Evolutionary conservation across 2,329 filamentous ascomycete species (phyloP).

Genomic region (Xylaria sp.): DNA sequence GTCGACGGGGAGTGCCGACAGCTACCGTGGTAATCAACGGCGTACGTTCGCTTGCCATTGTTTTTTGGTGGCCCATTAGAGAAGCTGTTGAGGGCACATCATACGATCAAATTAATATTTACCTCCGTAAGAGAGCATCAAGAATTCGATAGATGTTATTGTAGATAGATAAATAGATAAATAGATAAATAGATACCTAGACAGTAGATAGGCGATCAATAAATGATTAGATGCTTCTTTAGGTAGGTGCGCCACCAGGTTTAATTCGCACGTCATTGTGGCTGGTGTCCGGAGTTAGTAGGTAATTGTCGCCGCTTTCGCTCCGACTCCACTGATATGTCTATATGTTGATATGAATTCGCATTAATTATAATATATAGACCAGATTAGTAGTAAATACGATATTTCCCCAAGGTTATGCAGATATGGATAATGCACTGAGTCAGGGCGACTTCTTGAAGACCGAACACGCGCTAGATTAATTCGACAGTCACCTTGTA

Average conservation of each 20-base stretch:
- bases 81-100: constrained; percentile 10
- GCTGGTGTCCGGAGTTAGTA: constrained; percentile 10
- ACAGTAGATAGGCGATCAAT: background rate
- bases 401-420: no score
- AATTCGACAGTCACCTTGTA: no score
- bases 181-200: background rate
- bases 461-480: no score
- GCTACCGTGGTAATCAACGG: constrained; percentile 73
- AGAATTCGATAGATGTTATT: background rate
- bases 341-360: background rate
- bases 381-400: no score
- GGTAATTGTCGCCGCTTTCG: background rate
- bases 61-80: constrained; percentile 40
- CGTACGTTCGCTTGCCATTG: constrained; percentile 66
- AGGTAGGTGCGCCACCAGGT: constrained; percentile 24
- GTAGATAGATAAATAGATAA: background rate
- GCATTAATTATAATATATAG: background rate
- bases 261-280: constrained; percentile 33
- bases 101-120: background rate
- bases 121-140: background rate
- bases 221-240: background rate
- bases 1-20: constrained; percentile 61
- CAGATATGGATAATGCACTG: no score
- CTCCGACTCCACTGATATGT: background rate
- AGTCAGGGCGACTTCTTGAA: no score